These are phyloP conservation scores for Blastomyces silverae DNA, from an alignment of 2,329 filamentous ascomycete species.

Conservation along the genomic window DNA sequence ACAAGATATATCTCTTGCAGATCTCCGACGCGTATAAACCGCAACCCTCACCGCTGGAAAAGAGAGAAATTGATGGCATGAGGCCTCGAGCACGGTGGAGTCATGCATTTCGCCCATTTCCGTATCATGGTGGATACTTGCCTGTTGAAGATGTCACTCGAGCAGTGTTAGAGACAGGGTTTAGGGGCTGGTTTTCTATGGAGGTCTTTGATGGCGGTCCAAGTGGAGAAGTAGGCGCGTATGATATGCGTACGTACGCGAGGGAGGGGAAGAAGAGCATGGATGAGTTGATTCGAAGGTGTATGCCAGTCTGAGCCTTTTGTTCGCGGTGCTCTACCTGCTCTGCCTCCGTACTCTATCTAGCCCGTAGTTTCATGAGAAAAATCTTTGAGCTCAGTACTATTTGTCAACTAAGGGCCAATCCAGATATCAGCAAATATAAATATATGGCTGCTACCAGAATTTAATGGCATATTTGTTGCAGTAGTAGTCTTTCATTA, in stretches of 20 bases:
- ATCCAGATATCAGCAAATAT: not conserved
- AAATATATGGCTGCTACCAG: too few species aligned
- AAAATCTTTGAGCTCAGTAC: not conserved
- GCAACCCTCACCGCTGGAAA: slow-evolving; percentile 47
- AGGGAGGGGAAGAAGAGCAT: slow-evolving; percentile 48
- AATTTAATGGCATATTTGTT: too few species aligned
- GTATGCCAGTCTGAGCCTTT: not conserved
- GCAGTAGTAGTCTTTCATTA: too few species aligned
- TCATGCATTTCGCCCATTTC: slow-evolving; percentile 61
- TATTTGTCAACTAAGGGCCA: not conserved
- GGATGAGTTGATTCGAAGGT: slow-evolving; percentile 32
- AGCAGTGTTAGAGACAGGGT: slow-evolving; percentile 62
- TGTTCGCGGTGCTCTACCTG: not conserved
- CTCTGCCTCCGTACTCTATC: not conserved
- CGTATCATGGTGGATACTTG: slow-evolving; percentile 64
- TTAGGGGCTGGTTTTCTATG: slow-evolving; percentile 59
- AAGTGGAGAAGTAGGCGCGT: slow-evolving; percentile 49
- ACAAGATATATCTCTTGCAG: slow-evolving; percentile 69
- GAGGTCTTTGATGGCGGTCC: slow-evolving; percentile 61
- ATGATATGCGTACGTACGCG: slow-evolving; percentile 46
- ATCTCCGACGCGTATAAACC: slow-evolving; percentile 67
- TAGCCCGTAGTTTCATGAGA: not conserved
- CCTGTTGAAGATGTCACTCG: slow-evolving; percentile 58
- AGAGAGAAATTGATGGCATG: slow-evolving; percentile 48
- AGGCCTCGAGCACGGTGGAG: slow-evolving; percentile 63